Evolutionary conservation across 768 basidiomycete genomes (phyloP).

Genomic region (Rhizopogon sp.): DNA sequence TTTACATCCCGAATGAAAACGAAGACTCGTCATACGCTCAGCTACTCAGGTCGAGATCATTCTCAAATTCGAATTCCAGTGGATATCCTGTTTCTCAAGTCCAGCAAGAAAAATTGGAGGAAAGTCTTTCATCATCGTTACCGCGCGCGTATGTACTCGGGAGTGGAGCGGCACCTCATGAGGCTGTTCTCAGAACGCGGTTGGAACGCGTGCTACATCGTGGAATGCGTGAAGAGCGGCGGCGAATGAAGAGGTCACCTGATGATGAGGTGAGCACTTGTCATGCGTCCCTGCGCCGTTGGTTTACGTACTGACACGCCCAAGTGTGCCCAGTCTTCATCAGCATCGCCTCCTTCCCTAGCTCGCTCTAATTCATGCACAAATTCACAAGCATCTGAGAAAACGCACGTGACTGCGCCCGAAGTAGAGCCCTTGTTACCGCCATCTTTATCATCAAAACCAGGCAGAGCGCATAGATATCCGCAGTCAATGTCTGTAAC

Average conservation of each 20-base stretch:
- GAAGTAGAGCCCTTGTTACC: constrained; percentile 11
- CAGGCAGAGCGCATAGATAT: constrained; percentile 6
- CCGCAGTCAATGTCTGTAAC: constrained; percentile 10
- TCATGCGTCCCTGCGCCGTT: neutral
- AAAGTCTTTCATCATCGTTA: constrained; percentile 11
- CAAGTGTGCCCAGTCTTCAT: constrained; percentile 17
- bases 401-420: constrained; percentile 16
- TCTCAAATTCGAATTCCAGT: constrained; percentile 17
- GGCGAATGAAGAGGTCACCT: constrained; percentile 7
- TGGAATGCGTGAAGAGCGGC: constrained; percentile 12
- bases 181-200: constrained; percentile 47
- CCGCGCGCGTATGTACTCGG: constrained; percentile 12
- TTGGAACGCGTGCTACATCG: constrained; percentile 47
- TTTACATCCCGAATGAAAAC: constrained; percentile 30
- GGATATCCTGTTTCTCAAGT: constrained; percentile 8
- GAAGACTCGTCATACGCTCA: constrained; percentile 20
- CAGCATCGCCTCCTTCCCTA: constrained; percentile 24
- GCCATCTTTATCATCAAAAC: neutral
- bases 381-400: constrained; percentile 23
- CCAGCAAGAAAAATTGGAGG: constrained; percentile 15
- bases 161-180: constrained; percentile 38
- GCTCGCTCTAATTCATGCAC: constrained; percentile 19
- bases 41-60: constrained; percentile 20
- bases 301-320: neutral
- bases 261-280: constrained; percentile 21